Conservation (phyloP, 495 filamentous ascomycete species). For the Astrothelium macrocarpum region DNA sequence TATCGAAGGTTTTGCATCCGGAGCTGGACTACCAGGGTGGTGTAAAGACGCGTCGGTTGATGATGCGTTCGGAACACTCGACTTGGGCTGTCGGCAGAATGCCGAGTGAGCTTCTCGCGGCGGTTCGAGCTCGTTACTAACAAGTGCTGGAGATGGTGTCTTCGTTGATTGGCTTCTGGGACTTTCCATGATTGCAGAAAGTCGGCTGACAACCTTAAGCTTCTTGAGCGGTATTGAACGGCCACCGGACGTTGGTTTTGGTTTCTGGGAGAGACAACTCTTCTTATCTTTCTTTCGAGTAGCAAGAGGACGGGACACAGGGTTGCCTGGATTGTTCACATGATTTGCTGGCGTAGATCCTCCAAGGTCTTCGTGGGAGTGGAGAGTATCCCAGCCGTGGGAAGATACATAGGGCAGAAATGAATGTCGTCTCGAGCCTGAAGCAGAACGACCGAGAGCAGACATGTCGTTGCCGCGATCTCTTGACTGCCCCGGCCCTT, state of each 20-base stretch:
- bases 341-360: not conserved
- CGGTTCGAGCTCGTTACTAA: not conserved
- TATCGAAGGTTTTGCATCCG: not conserved
- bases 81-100: not conserved
- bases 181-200: constrained; percentile 5
- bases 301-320: not conserved
- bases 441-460: not conserved
- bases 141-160: constrained; percentile 5
- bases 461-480: not conserved
- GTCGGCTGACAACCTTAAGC: not conserved
- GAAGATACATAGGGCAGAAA: not conserved
- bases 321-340: not conserved
- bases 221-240: constrained; percentile 1
- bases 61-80: not conserved
- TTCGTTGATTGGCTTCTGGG: not conserved
- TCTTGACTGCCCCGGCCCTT: not conserved
- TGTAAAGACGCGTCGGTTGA: not conserved
- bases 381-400: not conserved
- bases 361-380: not conserved
- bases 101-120: not conserved
- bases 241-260: not conserved
- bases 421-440: not conserved
- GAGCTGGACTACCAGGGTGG: not conserved
- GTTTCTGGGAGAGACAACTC: not conserved
- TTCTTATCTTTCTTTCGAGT: not conserved